A percentile compares a stretch with the other conserved stretches of the same genome.
These are phyloP conservation scores for Toxoplasma gondii DNA, from an alignment of 169 alveolate genomes.

Conservation along the genomic window DNA sequence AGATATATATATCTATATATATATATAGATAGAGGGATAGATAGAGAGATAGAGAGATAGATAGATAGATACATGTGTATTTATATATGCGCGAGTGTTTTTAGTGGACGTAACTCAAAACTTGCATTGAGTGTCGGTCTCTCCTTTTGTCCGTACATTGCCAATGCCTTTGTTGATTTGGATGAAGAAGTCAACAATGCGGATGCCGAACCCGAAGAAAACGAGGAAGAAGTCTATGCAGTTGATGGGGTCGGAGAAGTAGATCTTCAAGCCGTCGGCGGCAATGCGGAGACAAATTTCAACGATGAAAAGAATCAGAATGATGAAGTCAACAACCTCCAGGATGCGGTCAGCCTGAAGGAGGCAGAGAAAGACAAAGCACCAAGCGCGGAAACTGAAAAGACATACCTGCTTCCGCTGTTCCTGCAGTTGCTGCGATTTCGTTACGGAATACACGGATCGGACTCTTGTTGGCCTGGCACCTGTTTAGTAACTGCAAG, in stretches of 20 bases:
- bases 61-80: too few relatives aligned
- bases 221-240: constrained; percentile 12
- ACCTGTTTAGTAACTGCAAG: too few relatives aligned
- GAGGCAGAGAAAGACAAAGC: too few relatives aligned
- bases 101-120: too few relatives aligned
- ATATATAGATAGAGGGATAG: too few relatives aligned
- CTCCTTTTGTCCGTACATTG: not conserved
- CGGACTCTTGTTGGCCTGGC: not conserved
- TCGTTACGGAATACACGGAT: too few relatives aligned
- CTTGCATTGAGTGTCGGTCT: too few relatives aligned
- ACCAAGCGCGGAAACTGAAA: too few relatives aligned
- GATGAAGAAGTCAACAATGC: not conserved
- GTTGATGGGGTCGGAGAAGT: constrained; percentile 17
- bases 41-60: too few relatives aligned
- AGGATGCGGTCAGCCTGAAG: constrained; percentile 9
- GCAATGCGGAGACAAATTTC: not conserved
- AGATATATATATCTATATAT: too few relatives aligned
- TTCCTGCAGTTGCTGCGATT: not conserved
- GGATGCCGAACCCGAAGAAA: not conserved
- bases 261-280: constrained; percentile 6
- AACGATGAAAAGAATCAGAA: not conserved
- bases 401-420: too few relatives aligned
- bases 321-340: constrained; percentile 16
- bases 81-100: too few relatives aligned
- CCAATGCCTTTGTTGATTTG: constrained; percentile 26